Base-by-base conservation (phyloP, 257 asterid genomes). In the Forsythia suspensa region DNA sequence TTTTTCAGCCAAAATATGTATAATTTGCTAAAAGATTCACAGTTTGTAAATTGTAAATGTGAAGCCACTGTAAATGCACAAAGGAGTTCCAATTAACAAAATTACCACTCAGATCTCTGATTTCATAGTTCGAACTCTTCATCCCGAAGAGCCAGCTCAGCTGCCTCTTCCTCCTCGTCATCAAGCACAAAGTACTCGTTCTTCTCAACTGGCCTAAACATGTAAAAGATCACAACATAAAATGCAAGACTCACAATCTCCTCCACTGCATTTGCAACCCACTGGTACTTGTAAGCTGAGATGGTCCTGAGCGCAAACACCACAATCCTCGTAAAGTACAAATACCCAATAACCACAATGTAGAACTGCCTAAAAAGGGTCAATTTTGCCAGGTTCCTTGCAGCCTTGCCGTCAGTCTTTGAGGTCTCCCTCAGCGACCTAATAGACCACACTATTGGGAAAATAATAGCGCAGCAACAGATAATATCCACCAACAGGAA, bases 341-440 rank as follows among this genome's bases (percentile, higher is more conserved):
- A 84, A 87, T 92, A 93, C 82, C 98, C 99, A n/a, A 95, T 95
- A 43, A 93, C 99, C 85, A 91, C 95, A 79, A 95, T 90, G 73
- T 95, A 93, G 69, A 95, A 95, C 90, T 92, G 97, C 91, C 99
- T 93, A 82, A 95, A 95, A 59, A 95, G 88, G 18, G 99, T 91
- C 84, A 95, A 77, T 79, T 95, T 95, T 0, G 98, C 91, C 82
- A 95, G 88, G 76, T 93, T 95, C 84, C 95, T 92, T 0, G 99
- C 98, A 70, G 98, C 99, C 92, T 95, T 95, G 78, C 99, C 99
- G 48, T 95, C 98, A 0, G 98, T 95, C 89, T 95, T 95, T 0
- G 99, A 93, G 4, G 99, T 95, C 85, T 95, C 98, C 93, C 97
- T 92, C 89, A 95, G 73, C 1, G 98, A 92, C 87, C 97, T 85